Evolutionary conservation across 352 stramenopile genomes (phyloP).

Genomic region (Globisporangium cystogenes): DNA sequence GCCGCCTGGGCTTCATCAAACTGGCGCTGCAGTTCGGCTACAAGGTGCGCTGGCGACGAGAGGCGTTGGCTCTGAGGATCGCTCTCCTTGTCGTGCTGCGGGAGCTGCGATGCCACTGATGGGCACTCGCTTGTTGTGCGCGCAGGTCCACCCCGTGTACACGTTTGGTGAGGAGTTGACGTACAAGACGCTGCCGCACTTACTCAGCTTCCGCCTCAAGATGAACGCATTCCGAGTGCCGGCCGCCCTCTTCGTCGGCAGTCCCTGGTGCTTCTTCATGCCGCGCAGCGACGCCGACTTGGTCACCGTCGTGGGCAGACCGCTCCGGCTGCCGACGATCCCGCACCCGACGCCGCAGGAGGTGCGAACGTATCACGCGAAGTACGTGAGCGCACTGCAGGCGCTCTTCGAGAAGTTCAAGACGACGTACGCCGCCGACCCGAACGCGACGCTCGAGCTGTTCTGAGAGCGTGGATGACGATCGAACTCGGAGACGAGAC

Average conservation of each 20-base stretch:
- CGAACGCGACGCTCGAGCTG: constrained; percentile 41
- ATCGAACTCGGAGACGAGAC: no score
- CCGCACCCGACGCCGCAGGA: constrained; percentile 86
- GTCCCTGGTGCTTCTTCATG: constrained; percentile 75
- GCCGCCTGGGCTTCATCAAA: constrained; percentile 92
- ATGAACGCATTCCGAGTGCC: constrained; percentile 86
- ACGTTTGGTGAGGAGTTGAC: constrained; percentile 90
- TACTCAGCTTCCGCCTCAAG: constrained; percentile 65
- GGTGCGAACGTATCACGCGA: constrained; percentile 82
- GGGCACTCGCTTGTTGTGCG: no score
- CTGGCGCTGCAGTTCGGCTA: constrained; percentile 89
- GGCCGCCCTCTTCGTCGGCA: constrained; percentile 73
- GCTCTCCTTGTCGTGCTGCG: no score
- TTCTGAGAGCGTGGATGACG: no score
- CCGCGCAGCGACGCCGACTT: constrained; percentile 68
- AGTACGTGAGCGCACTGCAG: constrained; percentile 81
- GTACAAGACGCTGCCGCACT: constrained; percentile 83
- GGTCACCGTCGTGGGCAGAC: constrained; percentile 88
- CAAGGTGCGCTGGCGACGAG: constrained; percentile 14
- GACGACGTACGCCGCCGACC: constrained; percentile 62
- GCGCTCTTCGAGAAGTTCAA: constrained; percentile 88
- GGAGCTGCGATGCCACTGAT: no score
- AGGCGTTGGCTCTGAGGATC: no score
- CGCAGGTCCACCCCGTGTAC: constrained; percentile 77
- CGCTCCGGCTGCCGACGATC: constrained; percentile 83